phyloP scores from a whole-genome alignment of 1,284 basidiomycete genomes.

The Heterobasidion irregulare region DNA sequence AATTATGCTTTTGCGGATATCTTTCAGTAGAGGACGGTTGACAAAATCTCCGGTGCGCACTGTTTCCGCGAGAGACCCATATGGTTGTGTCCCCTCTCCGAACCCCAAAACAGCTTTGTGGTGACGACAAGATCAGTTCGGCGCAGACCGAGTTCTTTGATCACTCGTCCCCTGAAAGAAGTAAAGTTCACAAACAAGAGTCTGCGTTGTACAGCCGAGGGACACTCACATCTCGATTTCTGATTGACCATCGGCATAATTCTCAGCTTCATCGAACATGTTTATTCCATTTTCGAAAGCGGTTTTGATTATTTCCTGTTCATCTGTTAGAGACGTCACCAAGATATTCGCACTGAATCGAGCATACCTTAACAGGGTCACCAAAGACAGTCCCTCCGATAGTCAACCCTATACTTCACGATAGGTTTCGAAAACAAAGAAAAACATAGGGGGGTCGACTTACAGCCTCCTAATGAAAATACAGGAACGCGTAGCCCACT shows the following conservation, averaged over 20 bases:
- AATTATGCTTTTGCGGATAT: constrained; percentile 43
- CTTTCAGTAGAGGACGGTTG: no score
- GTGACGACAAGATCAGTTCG: constrained; percentile 69
- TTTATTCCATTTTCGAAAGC: constrained; percentile 65
- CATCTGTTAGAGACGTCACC: background rate
- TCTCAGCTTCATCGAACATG: constrained; percentile 64
- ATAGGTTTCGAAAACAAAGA: background rate
- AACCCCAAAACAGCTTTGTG: constrained; percentile 59
- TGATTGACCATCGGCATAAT: constrained; percentile 62
- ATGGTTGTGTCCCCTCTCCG: constrained; percentile 48
- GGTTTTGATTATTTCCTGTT: constrained; percentile 51
- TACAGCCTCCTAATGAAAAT: constrained; percentile 78
- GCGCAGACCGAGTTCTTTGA: constrained; percentile 66
- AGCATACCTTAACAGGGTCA: constrained; percentile 57
- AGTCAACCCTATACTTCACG: constrained; percentile 41
- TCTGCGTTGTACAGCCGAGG: background rate
- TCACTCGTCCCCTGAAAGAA: constrained; percentile 57
- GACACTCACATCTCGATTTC: constrained; percentile 55
- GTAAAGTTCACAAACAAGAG: background rate
- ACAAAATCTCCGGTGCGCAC: constrained; percentile 28
- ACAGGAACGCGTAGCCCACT: constrained; percentile 72
- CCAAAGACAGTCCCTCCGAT: constrained; percentile 63
- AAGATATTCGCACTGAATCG: background rate
- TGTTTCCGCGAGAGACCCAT: constrained; percentile 66
- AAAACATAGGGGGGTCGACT: constrained; percentile 16